Percentiles rank a stretch among this genome's conserved stretches.
These are phyloP conservation scores for Metarhizium sp. DNA, from an alignment of 2,329 filamentous ascomycete species.

Conservation along the genomic window DNA sequence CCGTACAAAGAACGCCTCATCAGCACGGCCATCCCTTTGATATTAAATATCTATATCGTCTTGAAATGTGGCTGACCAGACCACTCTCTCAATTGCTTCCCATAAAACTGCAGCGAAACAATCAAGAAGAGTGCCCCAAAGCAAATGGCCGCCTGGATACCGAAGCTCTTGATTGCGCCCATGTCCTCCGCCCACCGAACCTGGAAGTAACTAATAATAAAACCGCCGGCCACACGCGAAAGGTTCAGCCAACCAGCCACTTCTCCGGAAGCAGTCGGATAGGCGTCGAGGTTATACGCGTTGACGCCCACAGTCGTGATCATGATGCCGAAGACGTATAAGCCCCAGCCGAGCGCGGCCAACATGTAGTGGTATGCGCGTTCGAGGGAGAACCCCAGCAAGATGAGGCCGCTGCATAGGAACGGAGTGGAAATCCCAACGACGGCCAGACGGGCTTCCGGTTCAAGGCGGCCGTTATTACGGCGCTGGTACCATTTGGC, in stretches of 20 bases:
- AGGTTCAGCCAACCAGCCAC: slow-evolving; percentile 14
- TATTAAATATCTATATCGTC: not conserved
- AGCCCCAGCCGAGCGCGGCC: slow-evolving; percentile 1
- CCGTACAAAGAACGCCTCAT: not conserved
- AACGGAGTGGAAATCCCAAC: slow-evolving; percentile 37
- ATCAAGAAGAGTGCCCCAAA: not conserved
- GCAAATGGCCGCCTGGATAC: slow-evolving; percentile 23
- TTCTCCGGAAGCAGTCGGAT: slow-evolving; percentile 19
- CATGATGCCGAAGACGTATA: slow-evolving; percentile 45
- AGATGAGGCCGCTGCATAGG: slow-evolving; percentile 38
- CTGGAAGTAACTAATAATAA: slow-evolving; percentile 38
- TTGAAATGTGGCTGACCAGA: not conserved
- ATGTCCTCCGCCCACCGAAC: slow-evolving; percentile 30
- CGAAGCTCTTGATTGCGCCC: slow-evolving; percentile 28
- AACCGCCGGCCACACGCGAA: slow-evolving; percentile 27
- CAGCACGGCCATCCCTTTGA: not conserved
- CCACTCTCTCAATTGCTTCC: not conserved
- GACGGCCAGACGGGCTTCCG: slow-evolving; percentile 42
- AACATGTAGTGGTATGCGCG: slow-evolving; percentile 41
- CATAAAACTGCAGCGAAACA: not conserved
- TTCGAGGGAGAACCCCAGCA: slow-evolving; percentile 43
- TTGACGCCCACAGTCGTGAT: slow-evolving; percentile 35
- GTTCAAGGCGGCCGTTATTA: slow-evolving; percentile 44
- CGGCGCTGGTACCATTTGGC: slow-evolving; percentile 32
- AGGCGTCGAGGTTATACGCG: slow-evolving; percentile 36